These are phyloP conservation scores for Colletotrichum trifolii DNA, from an alignment of 2,329 filamentous ascomycete species.

Conservation along the genomic window DNA sequence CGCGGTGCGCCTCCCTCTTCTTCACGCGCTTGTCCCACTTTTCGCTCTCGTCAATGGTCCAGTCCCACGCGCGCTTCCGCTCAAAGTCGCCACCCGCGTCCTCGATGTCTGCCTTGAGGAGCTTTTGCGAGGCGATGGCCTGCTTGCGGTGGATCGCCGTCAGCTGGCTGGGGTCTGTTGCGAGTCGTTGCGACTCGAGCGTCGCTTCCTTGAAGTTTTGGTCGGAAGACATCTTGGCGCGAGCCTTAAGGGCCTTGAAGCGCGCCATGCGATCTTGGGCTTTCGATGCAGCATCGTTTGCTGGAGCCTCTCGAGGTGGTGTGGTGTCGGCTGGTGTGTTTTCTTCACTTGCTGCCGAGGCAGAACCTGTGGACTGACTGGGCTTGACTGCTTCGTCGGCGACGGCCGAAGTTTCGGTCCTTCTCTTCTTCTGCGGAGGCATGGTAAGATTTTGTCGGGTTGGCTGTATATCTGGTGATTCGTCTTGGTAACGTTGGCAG, in stretches of 20 bases:
- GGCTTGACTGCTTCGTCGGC: constrained; percentile 35
- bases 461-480: background rate
- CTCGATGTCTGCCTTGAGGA: constrained; percentile 91
- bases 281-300: constrained; percentile 51
- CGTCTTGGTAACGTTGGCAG: background rate
- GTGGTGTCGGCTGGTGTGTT: constrained; percentile 38
- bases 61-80: constrained; percentile 98
- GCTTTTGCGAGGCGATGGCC: constrained; percentile 89
- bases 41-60: constrained; percentile 95
- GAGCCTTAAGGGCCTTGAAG: constrained; percentile 88
- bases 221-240: constrained; percentile 77
- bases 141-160: constrained; percentile 85
- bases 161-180: constrained; percentile 81
- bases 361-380: constrained; percentile 16
- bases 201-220: constrained; percentile 87
- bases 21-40: constrained; percentile 91
- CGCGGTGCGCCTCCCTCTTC: constrained; percentile 83
- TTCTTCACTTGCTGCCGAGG: constrained; percentile 43
- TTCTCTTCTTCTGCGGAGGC: constrained; percentile 59
- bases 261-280: constrained; percentile 78
- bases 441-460: constrained; percentile 41
- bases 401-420: constrained; percentile 46
- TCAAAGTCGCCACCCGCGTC: constrained; percentile 92
- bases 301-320: constrained; percentile 30
- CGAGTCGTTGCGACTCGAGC: constrained; percentile 82